phyloP scores from a whole-genome alignment of 2,329 filamentous ascomycete species.

The Zymoseptoria brevis region DNA sequence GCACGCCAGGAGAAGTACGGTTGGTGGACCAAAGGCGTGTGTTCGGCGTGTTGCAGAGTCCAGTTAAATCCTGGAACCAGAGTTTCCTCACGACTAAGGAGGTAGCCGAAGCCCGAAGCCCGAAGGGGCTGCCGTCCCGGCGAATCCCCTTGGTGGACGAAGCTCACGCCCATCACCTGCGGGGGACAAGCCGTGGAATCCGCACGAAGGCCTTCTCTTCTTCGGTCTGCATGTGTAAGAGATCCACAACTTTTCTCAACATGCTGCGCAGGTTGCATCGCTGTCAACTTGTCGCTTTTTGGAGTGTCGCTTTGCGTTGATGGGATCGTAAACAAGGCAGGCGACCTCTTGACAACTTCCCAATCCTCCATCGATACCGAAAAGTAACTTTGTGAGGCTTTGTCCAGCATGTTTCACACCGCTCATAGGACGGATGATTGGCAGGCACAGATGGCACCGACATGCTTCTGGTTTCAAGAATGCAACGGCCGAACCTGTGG shows the following conservation, averaged over 20 bases:
- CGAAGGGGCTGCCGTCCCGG: not conserved
- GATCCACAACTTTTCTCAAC: not conserved
- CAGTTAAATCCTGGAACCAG: slow-evolving; percentile 4
- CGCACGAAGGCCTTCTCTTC: not conserved
- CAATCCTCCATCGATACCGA: not conserved
- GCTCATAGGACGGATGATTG: slow-evolving; percentile 4
- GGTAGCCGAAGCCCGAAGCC: not conserved
- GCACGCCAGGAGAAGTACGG: slow-evolving; percentile 2
- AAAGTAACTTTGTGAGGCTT: not conserved
- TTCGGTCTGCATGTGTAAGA: not conserved
- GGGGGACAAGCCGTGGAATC: not conserved
- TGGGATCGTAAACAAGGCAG: not conserved
- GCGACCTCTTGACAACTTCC: not conserved
- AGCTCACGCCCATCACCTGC: not conserved
- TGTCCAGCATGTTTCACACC: not conserved
- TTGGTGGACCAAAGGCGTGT: slow-evolving; percentile 3
- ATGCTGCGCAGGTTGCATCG: not conserved
- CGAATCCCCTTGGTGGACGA: not conserved
- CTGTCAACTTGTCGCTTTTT: not conserved
- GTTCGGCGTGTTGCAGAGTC: slow-evolving; percentile 2
- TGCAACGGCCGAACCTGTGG: not conserved
- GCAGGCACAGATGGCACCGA: slow-evolving; percentile 6
- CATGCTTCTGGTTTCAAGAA: slow-evolving; percentile 3
- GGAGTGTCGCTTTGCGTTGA: not conserved
- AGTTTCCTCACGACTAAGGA: not conserved